A percentile compares a stretch with the other conserved stretches of the same genome.
These are phyloP conservation scores for Houttuynia cordata DNA, from an alignment of 164 flowering plant genomes.

Conservation along the genomic window DNA sequence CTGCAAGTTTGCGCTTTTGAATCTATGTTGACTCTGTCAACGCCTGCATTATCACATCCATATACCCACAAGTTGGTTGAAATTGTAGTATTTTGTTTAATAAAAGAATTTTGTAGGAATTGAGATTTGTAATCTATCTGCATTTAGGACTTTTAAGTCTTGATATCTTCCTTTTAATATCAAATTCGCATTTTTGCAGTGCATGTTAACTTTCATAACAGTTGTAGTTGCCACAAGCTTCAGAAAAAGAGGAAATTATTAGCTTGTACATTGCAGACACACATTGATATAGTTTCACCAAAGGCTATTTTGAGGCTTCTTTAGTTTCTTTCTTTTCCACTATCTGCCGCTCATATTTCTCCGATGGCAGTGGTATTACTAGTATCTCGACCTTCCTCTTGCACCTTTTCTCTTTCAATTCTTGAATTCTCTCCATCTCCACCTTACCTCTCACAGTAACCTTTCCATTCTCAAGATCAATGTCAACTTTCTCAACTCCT, in stretches of 20 bases:
- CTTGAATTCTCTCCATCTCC: too few relatives aligned
- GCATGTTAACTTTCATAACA: constrained; percentile 40
- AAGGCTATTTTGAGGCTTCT: background rate
- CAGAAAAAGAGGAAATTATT: background rate
- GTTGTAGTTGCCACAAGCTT: constrained; percentile 15
- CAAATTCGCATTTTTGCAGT: constrained; percentile 52
- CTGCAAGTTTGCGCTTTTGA: constrained; percentile 41
- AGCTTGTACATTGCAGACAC: background rate
- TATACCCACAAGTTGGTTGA: background rate
- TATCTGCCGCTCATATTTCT: background rate
- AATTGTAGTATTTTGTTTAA: background rate
- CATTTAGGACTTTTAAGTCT: background rate
- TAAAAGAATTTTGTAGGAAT: background rate
- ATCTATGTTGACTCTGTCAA: constrained; percentile 44
- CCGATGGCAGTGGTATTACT: background rate
- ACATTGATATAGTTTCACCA: background rate
- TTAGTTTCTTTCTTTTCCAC: too few relatives aligned
- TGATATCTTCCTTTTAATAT: constrained; percentile 14
- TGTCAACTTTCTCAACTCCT: background rate
- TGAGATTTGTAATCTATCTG: background rate
- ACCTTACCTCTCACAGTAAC: background rate
- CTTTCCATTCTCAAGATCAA: background rate
- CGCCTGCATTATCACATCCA: constrained; percentile 22
- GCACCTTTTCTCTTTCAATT: background rate
- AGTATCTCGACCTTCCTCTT: constrained; percentile 1